Percentiles rank a stretch among this genome's conserved stretches.
Evolutionary conservation across 352 stramenopile genomes (phyloP).

Genomic region (Globisporangium heterothallicum): DNA sequence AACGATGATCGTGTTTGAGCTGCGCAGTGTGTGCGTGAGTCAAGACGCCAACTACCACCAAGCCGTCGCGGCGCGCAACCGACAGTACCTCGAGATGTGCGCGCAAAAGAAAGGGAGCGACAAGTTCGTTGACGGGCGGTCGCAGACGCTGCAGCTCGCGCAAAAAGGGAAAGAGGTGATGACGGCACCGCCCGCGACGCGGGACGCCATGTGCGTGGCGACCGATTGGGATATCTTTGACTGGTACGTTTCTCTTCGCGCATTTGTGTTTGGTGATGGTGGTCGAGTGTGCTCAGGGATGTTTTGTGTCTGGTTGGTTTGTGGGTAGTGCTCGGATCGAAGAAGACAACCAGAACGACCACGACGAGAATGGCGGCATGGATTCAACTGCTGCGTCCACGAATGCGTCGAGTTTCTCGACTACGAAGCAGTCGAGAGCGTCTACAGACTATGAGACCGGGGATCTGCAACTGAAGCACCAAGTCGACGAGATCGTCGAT

Average conservation of each 20-base stretch:
- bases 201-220: constrained; percentile 60
- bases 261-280: too few relatives aligned
- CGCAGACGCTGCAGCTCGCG: constrained; percentile 68
- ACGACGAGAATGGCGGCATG: constrained; percentile 20
- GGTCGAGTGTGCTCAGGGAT: too few relatives aligned
- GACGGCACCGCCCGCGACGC: constrained; percentile 69
- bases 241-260: constrained; percentile 24
- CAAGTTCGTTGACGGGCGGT: constrained; percentile 58
- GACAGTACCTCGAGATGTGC: constrained; percentile 57
- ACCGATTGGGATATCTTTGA: constrained; percentile 89
- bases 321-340: constrained; percentile 16
- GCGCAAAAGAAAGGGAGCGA: constrained; percentile 74
- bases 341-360: constrained; percentile 32
- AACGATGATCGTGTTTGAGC: constrained; percentile 57
- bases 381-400: too few relatives aligned
- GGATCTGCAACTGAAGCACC: constrained; percentile 56
- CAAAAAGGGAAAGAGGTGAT: constrained; percentile 84
- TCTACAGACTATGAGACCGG: constrained; percentile 23
- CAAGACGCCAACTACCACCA: constrained; percentile 45
- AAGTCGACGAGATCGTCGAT: constrained; percentile 78
- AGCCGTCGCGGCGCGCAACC: constrained; percentile 44
- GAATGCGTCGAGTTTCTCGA: too few relatives aligned
- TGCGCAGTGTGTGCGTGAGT: constrained; percentile 63
- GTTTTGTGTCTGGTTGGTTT: background rate
- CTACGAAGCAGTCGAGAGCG: too few relatives aligned